phyloP scores from a whole-genome alignment of 1,284 basidiomycete species.

The Violaceomyces palustris region DNA sequence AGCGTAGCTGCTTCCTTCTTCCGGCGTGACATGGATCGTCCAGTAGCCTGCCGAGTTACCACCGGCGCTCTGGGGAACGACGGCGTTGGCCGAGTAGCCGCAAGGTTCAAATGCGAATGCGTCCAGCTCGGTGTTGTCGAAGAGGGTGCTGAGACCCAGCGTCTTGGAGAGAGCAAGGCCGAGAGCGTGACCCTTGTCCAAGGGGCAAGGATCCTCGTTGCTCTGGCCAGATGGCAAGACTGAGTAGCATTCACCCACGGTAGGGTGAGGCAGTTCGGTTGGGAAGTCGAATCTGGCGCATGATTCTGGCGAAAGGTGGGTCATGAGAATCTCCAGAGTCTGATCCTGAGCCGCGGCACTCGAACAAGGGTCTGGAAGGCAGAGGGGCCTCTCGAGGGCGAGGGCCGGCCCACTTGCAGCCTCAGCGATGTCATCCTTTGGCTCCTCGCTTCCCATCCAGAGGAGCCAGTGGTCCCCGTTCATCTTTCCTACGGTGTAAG shows the following conservation, averaged over 20 bases:
- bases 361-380: slow-evolving; percentile 17
- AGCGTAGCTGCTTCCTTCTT: slow-evolving; percentile 94
- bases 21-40: slow-evolving; percentile 97
- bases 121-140: slow-evolving; percentile 79
- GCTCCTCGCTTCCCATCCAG: slow-evolving; percentile 58
- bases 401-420: slow-evolving; percentile 4
- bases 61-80: slow-evolving; percentile 53
- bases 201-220: slow-evolving; percentile 22
- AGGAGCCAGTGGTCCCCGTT: slow-evolving; percentile 99
- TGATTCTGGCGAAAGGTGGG: slow-evolving; percentile 72
- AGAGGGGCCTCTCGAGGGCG: slow-evolving; percentile 25
- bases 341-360: slow-evolving; percentile 61
- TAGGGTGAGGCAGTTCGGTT: slow-evolving; percentile 16
- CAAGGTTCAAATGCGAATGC: slow-evolving; percentile 92
- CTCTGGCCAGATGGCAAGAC: too few relatives aligned
- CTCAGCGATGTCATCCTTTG: slow-evolving; percentile 33
- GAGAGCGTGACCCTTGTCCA: slow-evolving; percentile 58
- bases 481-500: slow-evolving; percentile 95
- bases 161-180: slow-evolving; percentile 67
- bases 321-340: slow-evolving; percentile 98
- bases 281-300: slow-evolving; percentile 74
- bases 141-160: slow-evolving; percentile 78
- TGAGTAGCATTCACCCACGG: slow-evolving; percentile 25
- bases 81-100: slow-evolving; percentile 92
- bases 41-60: slow-evolving; percentile 63